phyloP scores from a whole-genome alignment of 805 yeast species.

The Wickerhamiella siamensis region DNA sequence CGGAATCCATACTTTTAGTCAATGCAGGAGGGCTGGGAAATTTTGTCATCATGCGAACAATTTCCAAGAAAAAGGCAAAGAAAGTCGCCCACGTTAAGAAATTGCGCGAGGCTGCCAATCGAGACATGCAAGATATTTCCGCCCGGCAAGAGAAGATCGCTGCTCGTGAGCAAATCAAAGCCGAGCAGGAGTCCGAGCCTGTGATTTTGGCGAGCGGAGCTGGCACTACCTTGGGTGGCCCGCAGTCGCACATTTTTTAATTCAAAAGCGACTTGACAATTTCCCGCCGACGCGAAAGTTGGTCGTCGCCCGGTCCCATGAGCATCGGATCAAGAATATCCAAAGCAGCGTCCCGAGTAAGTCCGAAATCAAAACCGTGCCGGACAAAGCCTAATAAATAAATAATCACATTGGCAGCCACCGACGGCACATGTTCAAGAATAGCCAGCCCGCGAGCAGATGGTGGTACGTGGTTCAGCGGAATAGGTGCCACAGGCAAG shows the following conservation, averaged over 20 bases:
- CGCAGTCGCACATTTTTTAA: conserved; percentile 17
- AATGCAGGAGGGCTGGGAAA: too few relatives aligned
- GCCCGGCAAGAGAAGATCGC: conserved; percentile 14
- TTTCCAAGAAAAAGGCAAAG: conserved; percentile 18
- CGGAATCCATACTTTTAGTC: too few relatives aligned
- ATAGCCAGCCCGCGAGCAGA: not conserved
- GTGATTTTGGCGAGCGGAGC: conserved; percentile 1
- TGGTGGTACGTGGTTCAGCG: not conserved
- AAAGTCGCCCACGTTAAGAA: conserved; percentile 13
- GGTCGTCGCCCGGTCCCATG: conserved; percentile 1
- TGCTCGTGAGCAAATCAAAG: conserved; percentile 9
- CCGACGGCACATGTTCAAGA: conserved; percentile 1
- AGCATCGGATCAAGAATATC: not conserved
- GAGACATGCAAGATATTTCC: conserved; percentile 8
- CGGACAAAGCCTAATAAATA: conserved; percentile 7
- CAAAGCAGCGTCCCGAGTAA: not conserved
- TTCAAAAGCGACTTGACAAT: not conserved
- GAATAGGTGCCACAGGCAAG: conserved; percentile 12
- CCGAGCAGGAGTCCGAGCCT: conserved; percentile 4
- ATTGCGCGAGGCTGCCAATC: conserved; percentile 3
- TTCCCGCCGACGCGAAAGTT: not conserved
- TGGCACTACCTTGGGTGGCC: conserved; percentile 19
- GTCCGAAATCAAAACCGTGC: conserved; percentile 6
- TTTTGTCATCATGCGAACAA: not conserved
- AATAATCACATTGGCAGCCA: conserved; percentile 3